Evolutionary conservation across 148 eudicot species (phyloP).

Genomic region (Simmondsia chinensis): DNA sequence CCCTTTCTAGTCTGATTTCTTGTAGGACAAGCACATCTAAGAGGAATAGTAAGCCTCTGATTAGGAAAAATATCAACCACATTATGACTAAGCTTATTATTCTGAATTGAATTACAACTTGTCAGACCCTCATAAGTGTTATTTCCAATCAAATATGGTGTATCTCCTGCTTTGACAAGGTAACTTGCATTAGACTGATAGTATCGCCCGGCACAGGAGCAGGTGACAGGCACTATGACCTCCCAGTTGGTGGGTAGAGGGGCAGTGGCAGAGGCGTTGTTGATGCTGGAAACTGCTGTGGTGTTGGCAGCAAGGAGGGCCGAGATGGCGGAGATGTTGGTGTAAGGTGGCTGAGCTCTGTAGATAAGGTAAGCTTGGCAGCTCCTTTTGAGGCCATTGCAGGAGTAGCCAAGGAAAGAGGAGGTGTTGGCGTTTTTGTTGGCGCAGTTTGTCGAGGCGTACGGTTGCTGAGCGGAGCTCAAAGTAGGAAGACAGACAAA

Average conservation of each 20-base stretch:
- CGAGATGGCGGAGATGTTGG: constrained; percentile 33
- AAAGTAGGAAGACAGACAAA: constrained; percentile 6
- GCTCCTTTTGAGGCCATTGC: constrained; percentile 31
- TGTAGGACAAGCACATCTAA: constrained; percentile 93
- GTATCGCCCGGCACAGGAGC: constrained; percentile 62
- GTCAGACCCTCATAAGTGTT: constrained; percentile 56
- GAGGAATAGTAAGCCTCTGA: constrained; percentile 41
- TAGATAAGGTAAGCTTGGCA: constrained; percentile 43
- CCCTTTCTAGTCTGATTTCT: constrained; percentile 41
- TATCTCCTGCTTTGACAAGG: constrained; percentile 15
- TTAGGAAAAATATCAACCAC: constrained; percentile 15
- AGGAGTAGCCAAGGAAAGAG: constrained; percentile 36
- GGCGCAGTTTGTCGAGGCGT: constrained; percentile 28
- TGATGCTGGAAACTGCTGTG: constrained; percentile 46
- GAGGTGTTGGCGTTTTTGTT: too few species aligned
- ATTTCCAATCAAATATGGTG: constrained; percentile 26
- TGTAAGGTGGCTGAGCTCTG: constrained; percentile 32
- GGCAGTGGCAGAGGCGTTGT: constrained; percentile 22
- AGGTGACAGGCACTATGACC: constrained; percentile 62
- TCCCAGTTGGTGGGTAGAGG: constrained; percentile 25
- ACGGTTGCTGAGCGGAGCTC: constrained; percentile 60
- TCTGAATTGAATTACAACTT: constrained; percentile 52
- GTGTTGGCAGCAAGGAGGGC: constrained; percentile 14
- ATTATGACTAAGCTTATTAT: constrained; percentile 24
- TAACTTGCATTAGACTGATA: constrained; percentile 61